Conservation (phyloP, 192 early-diverging fungal species). For the Thamnidium elegans region DNA sequence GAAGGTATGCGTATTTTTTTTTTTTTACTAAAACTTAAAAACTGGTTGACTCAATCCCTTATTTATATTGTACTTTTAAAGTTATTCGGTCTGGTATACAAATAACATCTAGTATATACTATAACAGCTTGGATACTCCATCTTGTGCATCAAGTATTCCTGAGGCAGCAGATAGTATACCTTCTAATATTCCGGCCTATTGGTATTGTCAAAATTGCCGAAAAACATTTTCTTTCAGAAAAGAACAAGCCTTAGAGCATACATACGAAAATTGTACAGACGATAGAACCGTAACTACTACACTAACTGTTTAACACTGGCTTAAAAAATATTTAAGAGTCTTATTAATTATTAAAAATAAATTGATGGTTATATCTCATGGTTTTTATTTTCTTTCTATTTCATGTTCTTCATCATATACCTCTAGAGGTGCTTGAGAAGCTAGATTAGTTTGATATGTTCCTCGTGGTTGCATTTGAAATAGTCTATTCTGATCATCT, state of each 20-base stretch:
- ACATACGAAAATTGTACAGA: not conserved
- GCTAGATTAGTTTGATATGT: too few relatives aligned
- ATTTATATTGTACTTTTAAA: not conserved
- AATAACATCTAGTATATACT: constrained; percentile 27
- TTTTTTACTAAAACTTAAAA: not conserved
- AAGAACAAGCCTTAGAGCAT: constrained; percentile 29
- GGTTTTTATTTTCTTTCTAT: too few relatives aligned
- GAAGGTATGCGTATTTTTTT: constrained; percentile 18
- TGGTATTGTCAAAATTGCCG: constrained; percentile 32
- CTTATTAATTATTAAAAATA: too few relatives aligned
- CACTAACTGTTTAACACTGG: too few relatives aligned
- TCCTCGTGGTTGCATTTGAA: too few relatives aligned
- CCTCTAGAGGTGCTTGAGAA: too few relatives aligned
- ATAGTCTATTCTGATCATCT: too few relatives aligned
- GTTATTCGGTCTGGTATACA: constrained; percentile 30
- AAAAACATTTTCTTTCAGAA: constrained; percentile 23
- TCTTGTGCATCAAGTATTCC: constrained; percentile 28
- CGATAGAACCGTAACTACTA: too few relatives aligned
- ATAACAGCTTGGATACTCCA: constrained; percentile 19
- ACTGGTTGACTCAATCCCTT: not conserved
- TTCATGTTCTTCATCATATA: too few relatives aligned
- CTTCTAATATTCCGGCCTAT: constrained; percentile 11
- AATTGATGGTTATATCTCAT: too few relatives aligned
- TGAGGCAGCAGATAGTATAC: not conserved
- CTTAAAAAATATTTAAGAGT: too few relatives aligned